Evolutionary conservation across 192 early-diverging fungal species (phyloP).

Genomic region (Coemansia sp.): DNA sequence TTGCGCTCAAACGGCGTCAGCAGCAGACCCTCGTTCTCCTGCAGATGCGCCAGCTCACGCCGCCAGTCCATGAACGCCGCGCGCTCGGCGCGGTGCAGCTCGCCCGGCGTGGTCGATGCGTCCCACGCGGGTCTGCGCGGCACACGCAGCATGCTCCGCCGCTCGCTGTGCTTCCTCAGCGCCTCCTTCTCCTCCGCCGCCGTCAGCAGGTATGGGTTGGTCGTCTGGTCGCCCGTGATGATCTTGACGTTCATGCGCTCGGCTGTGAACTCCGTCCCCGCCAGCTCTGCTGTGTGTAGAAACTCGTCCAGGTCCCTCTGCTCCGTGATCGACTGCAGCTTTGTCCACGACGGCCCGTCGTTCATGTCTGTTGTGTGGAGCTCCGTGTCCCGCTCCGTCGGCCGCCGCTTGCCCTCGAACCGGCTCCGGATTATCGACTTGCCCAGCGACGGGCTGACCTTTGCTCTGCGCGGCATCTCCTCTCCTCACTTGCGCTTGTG

Average conservation of each 20-base stretch:
- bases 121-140: constrained; percentile 93
- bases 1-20: constrained; percentile 99
- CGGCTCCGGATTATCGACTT: constrained; percentile 52
- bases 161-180: constrained; percentile 74
- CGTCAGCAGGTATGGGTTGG: constrained; percentile 83
- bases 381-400: constrained; percentile 49
- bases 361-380: constrained; percentile 84
- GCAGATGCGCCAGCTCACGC: constrained; percentile 79
- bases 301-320: constrained; percentile 98
- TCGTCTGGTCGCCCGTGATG: constrained; percentile 60
- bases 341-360: constrained; percentile 81
- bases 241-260: constrained; percentile 78
- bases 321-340: constrained; percentile 94
- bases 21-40: constrained; percentile 91
- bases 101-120: constrained; percentile 71
- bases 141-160: constrained; percentile 75
- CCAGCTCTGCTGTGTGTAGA: constrained; percentile 90
- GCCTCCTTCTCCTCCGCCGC: constrained; percentile 76
- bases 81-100: constrained; percentile 81
- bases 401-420: constrained; percentile 54
- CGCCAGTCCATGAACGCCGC: constrained; percentile 92
- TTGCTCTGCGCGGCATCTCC: constrained; percentile 35
- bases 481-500: background rate
- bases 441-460: constrained; percentile 45
- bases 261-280: constrained; percentile 92